Conservation (phyloP, 208 protist genomes). For the Acanthamoeba culbertsoni region DNA sequence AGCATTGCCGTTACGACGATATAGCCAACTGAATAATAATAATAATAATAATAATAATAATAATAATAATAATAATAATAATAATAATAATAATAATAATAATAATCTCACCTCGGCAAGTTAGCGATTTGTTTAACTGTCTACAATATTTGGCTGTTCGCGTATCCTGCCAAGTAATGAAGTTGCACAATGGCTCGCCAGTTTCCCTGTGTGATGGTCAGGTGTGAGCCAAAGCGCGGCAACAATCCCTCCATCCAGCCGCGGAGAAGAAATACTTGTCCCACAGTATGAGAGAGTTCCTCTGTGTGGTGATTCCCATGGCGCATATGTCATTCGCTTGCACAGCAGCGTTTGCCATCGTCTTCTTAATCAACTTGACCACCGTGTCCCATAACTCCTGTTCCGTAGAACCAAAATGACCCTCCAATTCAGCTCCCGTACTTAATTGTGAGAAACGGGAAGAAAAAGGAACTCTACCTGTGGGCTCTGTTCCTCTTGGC, state of each 20-base stretch:
- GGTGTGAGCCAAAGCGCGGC: background rate
- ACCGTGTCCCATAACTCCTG: background rate
- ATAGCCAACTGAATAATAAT: too few relatives aligned
- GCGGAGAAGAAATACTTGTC: background rate
- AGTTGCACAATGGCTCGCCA: background rate
- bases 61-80: too few relatives aligned
- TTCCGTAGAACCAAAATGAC: background rate
- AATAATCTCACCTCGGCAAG: background rate
- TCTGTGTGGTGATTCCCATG: constrained; percentile 1
- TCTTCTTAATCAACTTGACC: background rate
- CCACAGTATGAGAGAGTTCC: background rate
- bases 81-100: too few relatives aligned
- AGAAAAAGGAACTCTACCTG: too few relatives aligned
- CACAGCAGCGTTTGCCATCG: background rate
- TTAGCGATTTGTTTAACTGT: background rate
- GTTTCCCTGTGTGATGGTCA: background rate
- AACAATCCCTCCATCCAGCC: background rate
- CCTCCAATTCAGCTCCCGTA: too few relatives aligned
- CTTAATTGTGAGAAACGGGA: too few relatives aligned
- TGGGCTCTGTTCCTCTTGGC: constrained; percentile 1
- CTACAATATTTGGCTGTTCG: background rate
- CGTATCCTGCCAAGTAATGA: constrained; percentile 14
- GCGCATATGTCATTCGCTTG: background rate
- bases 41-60: too few relatives aligned
- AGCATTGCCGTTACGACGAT: background rate